phyloP scores from a whole-genome alignment of 1,284 basidiomycete genomes.

The Volvariella surrecta region DNA sequence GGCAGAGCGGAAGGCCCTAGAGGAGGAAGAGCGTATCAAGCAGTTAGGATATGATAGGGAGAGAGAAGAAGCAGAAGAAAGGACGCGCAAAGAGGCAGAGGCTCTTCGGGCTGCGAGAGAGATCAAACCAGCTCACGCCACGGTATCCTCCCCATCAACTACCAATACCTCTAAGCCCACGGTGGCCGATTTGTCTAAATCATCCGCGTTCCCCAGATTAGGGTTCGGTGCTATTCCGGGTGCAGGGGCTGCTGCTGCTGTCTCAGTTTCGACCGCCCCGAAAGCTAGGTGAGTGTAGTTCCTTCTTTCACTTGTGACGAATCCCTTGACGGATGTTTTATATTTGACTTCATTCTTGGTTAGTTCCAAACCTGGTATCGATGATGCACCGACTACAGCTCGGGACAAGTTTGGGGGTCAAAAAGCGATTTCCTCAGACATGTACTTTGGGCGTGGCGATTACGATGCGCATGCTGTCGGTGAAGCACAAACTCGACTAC shows the following conservation, averaged over 20 bases:
- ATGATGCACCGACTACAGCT: conserved; percentile 73
- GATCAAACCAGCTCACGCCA: conserved; percentile 28
- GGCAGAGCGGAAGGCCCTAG: conserved; percentile 79
- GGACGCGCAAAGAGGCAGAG: conserved; percentile 46
- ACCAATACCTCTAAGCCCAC: conserved; percentile 16
- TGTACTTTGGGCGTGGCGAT: conserved; percentile 89
- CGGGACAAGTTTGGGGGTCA: conserved; percentile 88
- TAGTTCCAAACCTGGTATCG: conserved; percentile 26
- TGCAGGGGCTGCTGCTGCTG: conserved; percentile 41
- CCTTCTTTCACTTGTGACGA: not conserved
- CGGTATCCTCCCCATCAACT: conserved; percentile 16
- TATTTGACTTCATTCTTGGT: not conserved
- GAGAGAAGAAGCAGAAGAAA: conserved; percentile 67
- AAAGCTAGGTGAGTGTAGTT: conserved; percentile 35
- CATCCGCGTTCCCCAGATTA: conserved; percentile 68
- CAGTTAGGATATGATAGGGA: conserved; percentile 85
- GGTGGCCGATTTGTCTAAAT: conserved; percentile 19
- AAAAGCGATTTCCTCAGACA: conserved; percentile 95
- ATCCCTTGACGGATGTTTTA: not conserved
- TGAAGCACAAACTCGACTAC: conserved; percentile 80
- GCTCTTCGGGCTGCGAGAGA: conserved; percentile 32
- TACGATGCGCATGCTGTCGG: conserved; percentile 72
- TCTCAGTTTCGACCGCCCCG: conserved; percentile 31
- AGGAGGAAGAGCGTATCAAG: conserved; percentile 85
- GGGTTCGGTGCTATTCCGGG: conserved; percentile 83